phyloP scores from a whole-genome alignment of 2,329 filamentous ascomycete species.

The Microascus cirrosus region DNA sequence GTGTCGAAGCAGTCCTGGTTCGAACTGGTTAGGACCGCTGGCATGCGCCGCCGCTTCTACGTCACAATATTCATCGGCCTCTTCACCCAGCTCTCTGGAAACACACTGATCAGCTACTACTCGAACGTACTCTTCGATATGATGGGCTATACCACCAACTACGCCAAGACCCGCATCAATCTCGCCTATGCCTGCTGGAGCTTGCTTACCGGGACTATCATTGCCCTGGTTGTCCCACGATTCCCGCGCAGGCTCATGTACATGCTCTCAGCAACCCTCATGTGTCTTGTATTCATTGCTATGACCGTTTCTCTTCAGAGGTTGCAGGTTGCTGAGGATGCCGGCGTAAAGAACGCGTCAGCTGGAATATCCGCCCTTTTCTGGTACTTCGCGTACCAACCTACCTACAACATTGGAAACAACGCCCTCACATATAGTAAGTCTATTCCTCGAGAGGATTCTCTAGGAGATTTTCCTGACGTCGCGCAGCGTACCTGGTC shows the following conservation, averaged over 20 bases:
- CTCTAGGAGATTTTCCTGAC: neutral
- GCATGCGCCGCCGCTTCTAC: conserved; percentile 36
- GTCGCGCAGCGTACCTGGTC: conserved; percentile 35
- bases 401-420: conserved; percentile 54
- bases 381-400: conserved; percentile 50
- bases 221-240: conserved; percentile 28
- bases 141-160: conserved; percentile 28
- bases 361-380: conserved; percentile 32
- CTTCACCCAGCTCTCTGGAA: conserved; percentile 43
- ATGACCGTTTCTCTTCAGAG: conserved; percentile 38
- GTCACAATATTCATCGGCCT: conserved; percentile 38
- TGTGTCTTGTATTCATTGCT: conserved; percentile 38
- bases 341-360: conserved; percentile 14
- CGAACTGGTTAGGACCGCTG: conserved; percentile 37
- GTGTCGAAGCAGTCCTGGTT: conserved; percentile 39
- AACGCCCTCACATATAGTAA: conserved; percentile 53
- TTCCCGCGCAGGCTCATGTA: conserved; percentile 40
- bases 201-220: conserved; percentile 26
- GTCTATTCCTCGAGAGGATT: conserved; percentile 8
- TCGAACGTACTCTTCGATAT: conserved; percentile 31
- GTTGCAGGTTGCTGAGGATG: conserved; percentile 19
- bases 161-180: conserved; percentile 33
- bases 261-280: conserved; percentile 35
- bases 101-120: conserved; percentile 37
- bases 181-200: conserved; percentile 31